A percentile compares a stretch with the other conserved stretches of the same genome.
These are phyloP conservation scores for Neophaeococcomyces aloes DNA, from an alignment of 2,329 filamentous ascomycete genomes.

Conservation along the genomic window DNA sequence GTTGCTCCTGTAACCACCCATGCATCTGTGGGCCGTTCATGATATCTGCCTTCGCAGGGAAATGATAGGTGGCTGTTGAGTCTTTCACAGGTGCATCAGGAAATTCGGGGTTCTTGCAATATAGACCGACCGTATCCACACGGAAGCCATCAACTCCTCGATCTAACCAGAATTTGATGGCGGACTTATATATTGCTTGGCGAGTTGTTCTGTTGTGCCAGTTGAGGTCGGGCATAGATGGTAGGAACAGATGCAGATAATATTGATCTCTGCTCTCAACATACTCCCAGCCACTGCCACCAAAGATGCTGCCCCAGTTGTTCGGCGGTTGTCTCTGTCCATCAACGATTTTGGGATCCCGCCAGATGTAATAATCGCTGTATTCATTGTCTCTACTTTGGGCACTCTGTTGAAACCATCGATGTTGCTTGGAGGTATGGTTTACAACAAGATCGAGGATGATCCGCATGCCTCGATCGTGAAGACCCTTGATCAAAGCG, in stretches of 20 bases:
- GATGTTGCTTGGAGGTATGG: conserved; percentile 53
- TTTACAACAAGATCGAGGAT: conserved; percentile 69
- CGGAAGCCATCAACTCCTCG: conserved; percentile 59
- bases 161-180: conserved; percentile 65
- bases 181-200: conserved; percentile 53
- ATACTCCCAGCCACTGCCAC: conserved; percentile 21
- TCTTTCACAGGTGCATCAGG: conserved; percentile 39
- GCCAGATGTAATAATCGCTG: conserved; percentile 57
- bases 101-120: conserved; percentile 13
- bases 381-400: conserved; percentile 33
- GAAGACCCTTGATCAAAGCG: conserved; percentile 47
- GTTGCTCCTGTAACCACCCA: conserved; percentile 45
- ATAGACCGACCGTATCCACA: conserved; percentile 37
- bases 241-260: conserved; percentile 61
- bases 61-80: conserved; percentile 34
- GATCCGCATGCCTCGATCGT: conserved; percentile 55
- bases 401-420: conserved; percentile 48
- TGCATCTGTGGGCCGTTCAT: conserved; percentile 48
- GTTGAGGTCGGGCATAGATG: conserved; percentile 65
- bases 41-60: conserved; percentile 23
- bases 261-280: conserved; percentile 38
- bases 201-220: conserved; percentile 59
- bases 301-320: conserved; percentile 39
- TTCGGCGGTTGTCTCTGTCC: conserved; percentile 49
- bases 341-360: conserved; percentile 38